Evolutionary conservation across 2,329 filamentous ascomycete genomes (phyloP), one percentile per base, ranked within the genome.

Genomic region (Macrophomina pseudophaseolina): DNA sequence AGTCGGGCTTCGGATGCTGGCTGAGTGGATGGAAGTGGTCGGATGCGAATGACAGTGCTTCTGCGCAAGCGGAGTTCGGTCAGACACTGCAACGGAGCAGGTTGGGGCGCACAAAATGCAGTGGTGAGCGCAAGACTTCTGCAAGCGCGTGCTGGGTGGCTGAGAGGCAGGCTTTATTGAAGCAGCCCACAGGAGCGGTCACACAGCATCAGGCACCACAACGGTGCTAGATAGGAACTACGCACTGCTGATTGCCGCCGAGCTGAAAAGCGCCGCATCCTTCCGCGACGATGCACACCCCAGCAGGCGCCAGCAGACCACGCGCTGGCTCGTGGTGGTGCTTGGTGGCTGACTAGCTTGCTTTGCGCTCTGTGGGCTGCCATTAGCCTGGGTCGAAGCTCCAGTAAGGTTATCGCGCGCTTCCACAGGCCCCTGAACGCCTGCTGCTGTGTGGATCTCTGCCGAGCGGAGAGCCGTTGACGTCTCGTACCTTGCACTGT

Each of bases 251-350:
- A 46, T 48, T 59, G 56, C n/a, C 40, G 40, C 56, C 56, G 42
- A 60, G 18, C 18, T 23, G 33, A 60, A 40, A 44, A 60, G 56
- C 40, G 56, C 56, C 28, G 42, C 42, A 16, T 48, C 42, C 9
- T 48, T 60, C 42, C 42, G 56, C 38, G 14, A 23, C 56, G 40
- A 33, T 48, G 18, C 28, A 44, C 7, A 16, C 40, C 33, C 28
- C 58, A 44, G 16, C 42, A 60, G 44, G 33, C 16, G 8, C 28
- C 54, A 18, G 54, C 40, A 46, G 54, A 44, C 58, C 58, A 62
- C 58, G 58, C 44, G 58, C 42, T 62, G 58, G 58, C 58, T 49
- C 58, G 58, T 51, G 58, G 32, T 62, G 54, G 54, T 23, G 54
- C 54, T 59, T 23, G 23, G 54, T 46, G 58, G 58, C 58, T 48